phyloP scores from a whole-genome alignment of 2,329 filamentous ascomycete species.

The Hirsutella thompsonii region DNA sequence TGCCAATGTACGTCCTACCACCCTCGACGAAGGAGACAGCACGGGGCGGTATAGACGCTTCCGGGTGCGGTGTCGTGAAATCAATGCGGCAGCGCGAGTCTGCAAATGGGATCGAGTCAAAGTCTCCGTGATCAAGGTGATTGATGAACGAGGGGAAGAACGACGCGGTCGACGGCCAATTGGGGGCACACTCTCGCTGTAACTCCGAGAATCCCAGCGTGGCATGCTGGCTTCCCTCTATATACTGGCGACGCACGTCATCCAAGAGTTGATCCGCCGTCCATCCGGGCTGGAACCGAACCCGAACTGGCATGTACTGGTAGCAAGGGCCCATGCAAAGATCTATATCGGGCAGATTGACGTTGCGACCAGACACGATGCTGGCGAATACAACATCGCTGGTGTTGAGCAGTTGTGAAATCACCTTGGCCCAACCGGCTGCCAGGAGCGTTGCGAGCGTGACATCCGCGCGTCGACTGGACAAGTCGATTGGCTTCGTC shows the following conservation, averaged over 20 bases:
- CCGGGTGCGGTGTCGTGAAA: constrained; percentile 13
- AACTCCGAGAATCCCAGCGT: constrained; percentile 12
- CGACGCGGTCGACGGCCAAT: constrained; percentile 6
- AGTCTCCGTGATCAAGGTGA: constrained; percentile 15
- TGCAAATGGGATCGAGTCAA: constrained; percentile 14
- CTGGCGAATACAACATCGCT: constrained; percentile 14
- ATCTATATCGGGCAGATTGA: constrained; percentile 10
- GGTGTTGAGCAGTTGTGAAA: constrained; percentile 8
- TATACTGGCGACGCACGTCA: constrained; percentile 10
- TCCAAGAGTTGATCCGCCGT: constrained; percentile 10
- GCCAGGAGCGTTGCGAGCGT: constrained; percentile 14
- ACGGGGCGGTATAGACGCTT: constrained; percentile 11
- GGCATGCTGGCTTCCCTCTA: constrained; percentile 11
- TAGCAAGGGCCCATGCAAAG: constrained; percentile 15
- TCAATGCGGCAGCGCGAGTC: constrained; percentile 13
- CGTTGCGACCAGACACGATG: constrained; percentile 14
- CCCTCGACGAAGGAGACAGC: constrained; percentile 12
- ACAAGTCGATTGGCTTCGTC: constrained; percentile 13
- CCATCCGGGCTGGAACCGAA: constrained; percentile 11
- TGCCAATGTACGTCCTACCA: constrained; percentile 11
- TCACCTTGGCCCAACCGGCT: constrained; percentile 13
- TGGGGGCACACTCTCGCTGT: constrained; percentile 7
- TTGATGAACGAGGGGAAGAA: constrained; percentile 16
- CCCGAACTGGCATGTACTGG: constrained; percentile 15
- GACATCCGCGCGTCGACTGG: constrained; percentile 10